Evolutionary conservation across 1,284 basidiomycete species (phyloP), one percentile per base, ranked within the genome.

Genomic region (Rhodotorula sp.): DNA sequence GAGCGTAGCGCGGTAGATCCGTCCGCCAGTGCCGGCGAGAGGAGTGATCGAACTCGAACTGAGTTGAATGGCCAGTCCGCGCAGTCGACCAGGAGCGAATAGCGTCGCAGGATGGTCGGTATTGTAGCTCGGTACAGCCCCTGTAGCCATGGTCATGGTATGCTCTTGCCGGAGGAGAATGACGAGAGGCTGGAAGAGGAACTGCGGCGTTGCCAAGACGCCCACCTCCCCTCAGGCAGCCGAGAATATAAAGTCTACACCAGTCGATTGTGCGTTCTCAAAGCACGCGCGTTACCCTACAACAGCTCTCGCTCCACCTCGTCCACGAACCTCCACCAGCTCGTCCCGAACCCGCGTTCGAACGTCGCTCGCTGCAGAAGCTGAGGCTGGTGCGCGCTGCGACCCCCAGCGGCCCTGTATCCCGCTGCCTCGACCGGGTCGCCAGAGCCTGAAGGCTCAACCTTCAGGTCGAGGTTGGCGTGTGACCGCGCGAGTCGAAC

Each of bases 31-130:
- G 37, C 37, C 48, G 6, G 15, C 58, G 44, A 26, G 10, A 1
- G 66, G 63, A 3, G 22, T n/a, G 33, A 75, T 63, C 26, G 66
- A 55, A 10, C 60, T n/a, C 6, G 58, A 33, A 42, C 70, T 63
- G 24, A 73, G 1, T n/a, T 55, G 44, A 17, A 75, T 26, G 0
- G 66, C 49, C 4, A 42, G 14, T 6, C 74, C 74, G 6, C 55
- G 3, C 1, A 68, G 57, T 2, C 51, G 56, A 4, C 74, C 74
- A 22, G 63, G 30, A 22, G 44, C 54, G 37, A 66, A 29, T 7
- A 75, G 65, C 7, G 68, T 53, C 5, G 49, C 22, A 0, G 74
- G 69, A 15, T 66, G 22, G n/a, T 61, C 45, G 3, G 24, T 18
- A 33, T 75, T 75, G 66, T 73, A 64, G 29, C 56, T 64, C 10